A percentile compares a stretch with the other conserved stretches of the same genome.
These are phyloP conservation scores for Boletus pseudo-olivaceus DNA, from an alignment of 768 basidiomycete genomes.

Conservation along the genomic window DNA sequence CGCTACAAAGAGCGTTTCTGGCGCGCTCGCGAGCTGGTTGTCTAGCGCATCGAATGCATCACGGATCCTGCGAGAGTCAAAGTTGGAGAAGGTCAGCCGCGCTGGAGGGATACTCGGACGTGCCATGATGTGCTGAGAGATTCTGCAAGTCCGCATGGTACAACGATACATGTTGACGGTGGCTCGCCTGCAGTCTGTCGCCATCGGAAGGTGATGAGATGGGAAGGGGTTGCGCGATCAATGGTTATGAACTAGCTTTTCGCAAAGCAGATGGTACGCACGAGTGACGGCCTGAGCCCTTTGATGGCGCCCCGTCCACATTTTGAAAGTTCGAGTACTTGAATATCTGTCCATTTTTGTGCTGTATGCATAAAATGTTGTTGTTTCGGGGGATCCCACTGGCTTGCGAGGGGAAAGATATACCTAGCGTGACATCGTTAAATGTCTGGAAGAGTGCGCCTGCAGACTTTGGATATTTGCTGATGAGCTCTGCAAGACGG, in stretches of 20 bases:
- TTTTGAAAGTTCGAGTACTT: conserved; percentile 55
- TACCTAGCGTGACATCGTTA: conserved; percentile 68
- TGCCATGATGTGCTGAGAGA: conserved; percentile 62
- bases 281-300: conserved; percentile 53
- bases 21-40: conserved; percentile 14
- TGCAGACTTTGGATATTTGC: conserved; percentile 60
- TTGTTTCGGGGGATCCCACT: background rate
- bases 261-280: conserved; percentile 23
- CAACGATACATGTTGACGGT: conserved; percentile 36
- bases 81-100: background rate
- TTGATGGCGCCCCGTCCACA: conserved; percentile 56
- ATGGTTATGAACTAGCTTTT: background rate
- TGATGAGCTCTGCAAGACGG: conserved; percentile 43
- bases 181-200: conserved; percentile 40
- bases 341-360: conserved; percentile 67
- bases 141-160: conserved; percentile 70
- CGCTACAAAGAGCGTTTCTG: conserved; percentile 58
- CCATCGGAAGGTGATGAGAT: background rate
- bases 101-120: conserved; percentile 8
- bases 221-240: background rate
- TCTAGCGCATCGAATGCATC: conserved; percentile 52
- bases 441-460: conserved; percentile 69
- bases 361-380: conserved; percentile 38
- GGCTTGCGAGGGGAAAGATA: conserved; percentile 3
- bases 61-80: conserved; percentile 44